A percentile compares a stretch with the other conserved stretches of the same genome.
These are phyloP conservation scores for Fusarium staphyleae DNA, from an alignment of 2,329 filamentous ascomycete genomes.

Conservation along the genomic window DNA sequence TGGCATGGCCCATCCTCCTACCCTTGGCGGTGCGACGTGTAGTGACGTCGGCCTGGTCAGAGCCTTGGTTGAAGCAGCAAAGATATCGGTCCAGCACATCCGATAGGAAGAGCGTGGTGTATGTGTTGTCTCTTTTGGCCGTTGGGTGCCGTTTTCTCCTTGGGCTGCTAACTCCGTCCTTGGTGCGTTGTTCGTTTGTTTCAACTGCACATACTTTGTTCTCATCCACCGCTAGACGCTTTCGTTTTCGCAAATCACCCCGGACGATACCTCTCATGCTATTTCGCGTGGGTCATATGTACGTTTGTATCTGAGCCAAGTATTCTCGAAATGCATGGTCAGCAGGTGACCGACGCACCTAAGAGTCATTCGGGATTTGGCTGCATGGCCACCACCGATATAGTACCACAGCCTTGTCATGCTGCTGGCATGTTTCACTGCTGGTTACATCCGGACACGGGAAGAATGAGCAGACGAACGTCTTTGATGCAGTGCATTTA, in stretches of 20 bases:
- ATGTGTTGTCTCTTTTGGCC: slow-evolving; percentile 16
- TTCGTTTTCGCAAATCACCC: background rate
- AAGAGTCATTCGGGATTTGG: slow-evolving; percentile 39
- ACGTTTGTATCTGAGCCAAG: slow-evolving; percentile 15
- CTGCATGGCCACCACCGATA: slow-evolving; percentile 39
- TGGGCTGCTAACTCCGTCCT: slow-evolving; percentile 12
- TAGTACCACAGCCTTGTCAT: slow-evolving; percentile 35
- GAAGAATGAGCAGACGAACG: slow-evolving; percentile 21
- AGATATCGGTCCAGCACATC: slow-evolving; percentile 30
- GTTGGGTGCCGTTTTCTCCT: background rate
- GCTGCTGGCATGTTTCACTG: slow-evolving; percentile 39
- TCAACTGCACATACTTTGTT: slow-evolving; percentile 7
- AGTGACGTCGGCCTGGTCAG: slow-evolving; percentile 40
- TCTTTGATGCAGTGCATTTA: slow-evolving; percentile 6
- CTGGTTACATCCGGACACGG: slow-evolving; percentile 25
- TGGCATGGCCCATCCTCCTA: slow-evolving; percentile 27
- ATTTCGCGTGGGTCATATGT: slow-evolving; percentile 1
- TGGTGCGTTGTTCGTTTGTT: slow-evolving; percentile 24
- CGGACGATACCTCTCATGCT: slow-evolving; percentile 21
- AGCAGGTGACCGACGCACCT: slow-evolving; percentile 37
- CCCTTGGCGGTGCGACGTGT: slow-evolving; percentile 34
- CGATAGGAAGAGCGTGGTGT: slow-evolving; percentile 26
- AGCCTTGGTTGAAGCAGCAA: slow-evolving; percentile 8
- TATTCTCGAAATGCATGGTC: slow-evolving; percentile 31
- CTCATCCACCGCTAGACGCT: slow-evolving; percentile 14